Conservation (phyloP, 805 yeast genomes). For the Lachancea kluyveri region DNA sequence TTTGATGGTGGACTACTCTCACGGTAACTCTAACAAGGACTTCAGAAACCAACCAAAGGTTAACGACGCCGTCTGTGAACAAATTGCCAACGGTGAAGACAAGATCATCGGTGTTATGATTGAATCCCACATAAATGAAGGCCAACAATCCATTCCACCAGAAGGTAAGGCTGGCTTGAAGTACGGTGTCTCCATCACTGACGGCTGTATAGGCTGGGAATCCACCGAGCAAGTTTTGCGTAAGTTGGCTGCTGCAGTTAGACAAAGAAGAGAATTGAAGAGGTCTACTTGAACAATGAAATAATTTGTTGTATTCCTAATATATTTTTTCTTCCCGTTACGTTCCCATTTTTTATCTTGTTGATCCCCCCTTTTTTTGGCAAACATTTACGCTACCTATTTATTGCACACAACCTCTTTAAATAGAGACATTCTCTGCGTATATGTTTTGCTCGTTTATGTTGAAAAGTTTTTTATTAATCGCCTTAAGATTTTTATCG, state of each 20-base stretch:
- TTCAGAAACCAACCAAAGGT: constrained; percentile 94
- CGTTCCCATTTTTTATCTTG: too few relatives aligned
- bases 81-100: constrained; percentile 74
- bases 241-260: constrained; percentile 76
- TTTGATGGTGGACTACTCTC: constrained; percentile 96
- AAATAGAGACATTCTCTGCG: too few relatives aligned
- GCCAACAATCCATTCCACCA: constrained; percentile 77
- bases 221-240: constrained; percentile 76
- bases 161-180: constrained; percentile 53
- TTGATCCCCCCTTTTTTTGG: too few relatives aligned
- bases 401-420: too few relatives aligned
- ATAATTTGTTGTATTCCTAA: too few relatives aligned
- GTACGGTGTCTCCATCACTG: constrained; percentile 96
- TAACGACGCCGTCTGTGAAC: constrained; percentile 73
- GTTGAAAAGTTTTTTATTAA: too few relatives aligned
- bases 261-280: constrained; percentile 57
- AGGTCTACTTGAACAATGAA: too few relatives aligned
- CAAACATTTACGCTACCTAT: too few relatives aligned
- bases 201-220: constrained; percentile 93
- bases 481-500: too few relatives aligned
- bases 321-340: too few relatives aligned
- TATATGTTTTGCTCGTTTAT: too few relatives aligned
- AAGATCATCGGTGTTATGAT: constrained; percentile 90
- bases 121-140: constrained; percentile 87
- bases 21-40: constrained; percentile 93